Evolutionary conservation across 228 moss, liverwort and hornwort genomes (phyloP).

Genomic region (Sphagnum magellanicum): DNA sequence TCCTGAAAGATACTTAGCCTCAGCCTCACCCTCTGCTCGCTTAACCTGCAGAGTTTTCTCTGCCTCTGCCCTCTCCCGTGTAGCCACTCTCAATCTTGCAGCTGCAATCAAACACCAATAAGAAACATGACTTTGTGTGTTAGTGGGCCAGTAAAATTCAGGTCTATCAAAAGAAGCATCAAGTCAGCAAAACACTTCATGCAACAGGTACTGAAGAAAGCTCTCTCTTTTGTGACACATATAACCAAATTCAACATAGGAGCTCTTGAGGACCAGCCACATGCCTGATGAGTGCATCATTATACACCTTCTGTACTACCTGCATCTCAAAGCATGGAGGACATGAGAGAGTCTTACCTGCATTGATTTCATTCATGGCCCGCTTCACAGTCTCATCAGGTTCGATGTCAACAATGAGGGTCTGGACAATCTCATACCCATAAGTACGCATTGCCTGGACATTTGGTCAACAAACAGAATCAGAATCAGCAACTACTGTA

Average conservation of each 20-base stretch:
- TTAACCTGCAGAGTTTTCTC: slow-evolving; percentile 82
- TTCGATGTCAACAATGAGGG: slow-evolving; percentile 83
- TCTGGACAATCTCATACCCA: slow-evolving; percentile 91
- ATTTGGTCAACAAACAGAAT: background rate
- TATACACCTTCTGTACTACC: too few relatives aligned
- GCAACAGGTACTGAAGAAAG: too few relatives aligned
- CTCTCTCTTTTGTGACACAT: too few relatives aligned
- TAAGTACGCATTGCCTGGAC: slow-evolving; percentile 83
- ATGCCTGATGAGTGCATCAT: too few relatives aligned
- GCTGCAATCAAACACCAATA: slow-evolving; percentile 35
- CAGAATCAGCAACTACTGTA: too few relatives aligned
- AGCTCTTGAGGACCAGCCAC: too few relatives aligned
- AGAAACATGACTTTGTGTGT: too few relatives aligned
- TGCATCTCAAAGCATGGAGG: too few relatives aligned
- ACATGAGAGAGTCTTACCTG: slow-evolving; percentile 29
- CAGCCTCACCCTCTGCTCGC: slow-evolving; percentile 85
- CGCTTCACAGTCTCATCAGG: slow-evolving; percentile 92
- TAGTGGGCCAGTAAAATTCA: too few relatives aligned
- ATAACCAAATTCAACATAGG: too few relatives aligned
- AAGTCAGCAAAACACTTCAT: too few relatives aligned
- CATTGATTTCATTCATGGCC: slow-evolving; percentile 96
- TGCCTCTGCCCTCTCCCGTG: slow-evolving; percentile 75
- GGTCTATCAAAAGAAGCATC: too few relatives aligned
- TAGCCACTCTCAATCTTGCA: slow-evolving; percentile 75
- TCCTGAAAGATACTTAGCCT: slow-evolving; percentile 79